Conservation (phyloP, 75 land plant genomes). For the Pinus albicaulis region DNA sequence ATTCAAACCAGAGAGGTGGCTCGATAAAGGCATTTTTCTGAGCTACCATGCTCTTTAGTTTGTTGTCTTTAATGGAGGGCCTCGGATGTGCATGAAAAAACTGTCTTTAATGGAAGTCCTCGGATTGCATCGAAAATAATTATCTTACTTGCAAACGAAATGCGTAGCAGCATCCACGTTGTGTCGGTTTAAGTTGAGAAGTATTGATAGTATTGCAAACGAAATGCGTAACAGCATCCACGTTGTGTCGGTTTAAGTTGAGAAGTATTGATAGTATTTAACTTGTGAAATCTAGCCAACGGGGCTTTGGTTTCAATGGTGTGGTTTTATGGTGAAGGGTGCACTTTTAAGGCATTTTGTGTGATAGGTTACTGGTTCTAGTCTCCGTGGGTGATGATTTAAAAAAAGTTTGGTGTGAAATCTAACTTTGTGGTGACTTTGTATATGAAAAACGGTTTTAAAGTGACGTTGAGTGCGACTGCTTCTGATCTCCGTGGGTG, state of each 20-base stretch:
- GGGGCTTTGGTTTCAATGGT: too few species aligned
- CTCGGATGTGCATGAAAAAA: conserved; percentile 20
- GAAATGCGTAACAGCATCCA: conserved; percentile 4
- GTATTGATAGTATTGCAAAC: conserved; percentile 20
- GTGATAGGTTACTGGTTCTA: too few species aligned
- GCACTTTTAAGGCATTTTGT: too few species aligned
- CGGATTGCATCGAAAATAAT: too few species aligned
- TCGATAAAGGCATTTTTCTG: not conserved
- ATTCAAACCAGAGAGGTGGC: conserved; percentile 30
- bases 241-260: not conserved
- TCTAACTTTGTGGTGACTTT: not conserved
- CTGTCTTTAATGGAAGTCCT: too few species aligned
- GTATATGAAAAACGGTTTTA: not conserved
- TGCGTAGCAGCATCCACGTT: not conserved
- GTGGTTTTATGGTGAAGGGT: too few species aligned
- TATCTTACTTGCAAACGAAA: conserved; percentile 34
- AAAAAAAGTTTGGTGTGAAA: too few species aligned
- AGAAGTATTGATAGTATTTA: too few species aligned
- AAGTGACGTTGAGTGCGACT: too few species aligned
- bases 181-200: not conserved
- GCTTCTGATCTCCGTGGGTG: too few species aligned
- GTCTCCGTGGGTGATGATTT: too few species aligned
- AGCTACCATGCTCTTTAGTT: not conserved
- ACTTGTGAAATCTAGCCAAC: too few species aligned
- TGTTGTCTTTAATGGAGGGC: conserved; percentile 19